phyloP scores from a whole-genome alignment of 352 stramenopile genomes.

The Plasmopara muralis region DNA sequence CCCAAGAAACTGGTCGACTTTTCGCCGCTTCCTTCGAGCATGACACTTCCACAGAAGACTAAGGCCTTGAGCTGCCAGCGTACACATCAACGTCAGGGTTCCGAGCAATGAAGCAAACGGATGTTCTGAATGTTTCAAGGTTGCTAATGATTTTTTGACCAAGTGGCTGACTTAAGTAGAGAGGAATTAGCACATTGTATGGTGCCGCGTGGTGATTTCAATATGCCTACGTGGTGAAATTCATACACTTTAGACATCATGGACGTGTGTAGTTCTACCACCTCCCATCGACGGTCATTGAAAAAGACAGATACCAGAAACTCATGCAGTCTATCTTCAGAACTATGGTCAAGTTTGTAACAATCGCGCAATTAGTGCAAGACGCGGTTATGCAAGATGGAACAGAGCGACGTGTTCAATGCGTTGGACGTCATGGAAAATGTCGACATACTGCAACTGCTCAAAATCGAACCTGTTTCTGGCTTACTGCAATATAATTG shows the following conservation, averaged over 20 bases:
- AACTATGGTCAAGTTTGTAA: too few relatives aligned
- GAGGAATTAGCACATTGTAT: constrained; percentile 96
- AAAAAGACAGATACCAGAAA: too few relatives aligned
- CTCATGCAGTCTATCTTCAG: too few relatives aligned
- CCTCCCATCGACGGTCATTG: constrained; percentile 94
- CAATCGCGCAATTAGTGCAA: too few relatives aligned
- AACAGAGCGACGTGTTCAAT: too few relatives aligned
- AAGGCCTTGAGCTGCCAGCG: constrained; percentile 83
- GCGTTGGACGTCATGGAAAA: too few relatives aligned
- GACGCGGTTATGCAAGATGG: too few relatives aligned
- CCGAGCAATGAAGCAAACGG: constrained; percentile 42
- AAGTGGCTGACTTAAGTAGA: constrained; percentile 80
- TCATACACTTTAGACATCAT: constrained; percentile 66
- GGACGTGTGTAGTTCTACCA: constrained; percentile 98
- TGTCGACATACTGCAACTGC: too few relatives aligned
- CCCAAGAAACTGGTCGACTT: constrained; percentile 99
- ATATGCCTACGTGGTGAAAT: constrained; percentile 89
- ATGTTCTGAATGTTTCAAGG: constrained; percentile 41
- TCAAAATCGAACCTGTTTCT: too few relatives aligned
- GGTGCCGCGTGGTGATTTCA: constrained; percentile 89
- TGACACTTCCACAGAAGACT: constrained; percentile 93
- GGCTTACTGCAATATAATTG: too few relatives aligned
- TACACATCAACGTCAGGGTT: constrained; percentile 33
- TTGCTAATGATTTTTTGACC: constrained; percentile 49
- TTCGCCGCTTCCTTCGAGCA: constrained; percentile 84